Evolutionary conservation across 73 alveolate species (phyloP), one percentile per base, ranked within the genome.

Genomic region (Paramecium tetraurelia): DNA sequence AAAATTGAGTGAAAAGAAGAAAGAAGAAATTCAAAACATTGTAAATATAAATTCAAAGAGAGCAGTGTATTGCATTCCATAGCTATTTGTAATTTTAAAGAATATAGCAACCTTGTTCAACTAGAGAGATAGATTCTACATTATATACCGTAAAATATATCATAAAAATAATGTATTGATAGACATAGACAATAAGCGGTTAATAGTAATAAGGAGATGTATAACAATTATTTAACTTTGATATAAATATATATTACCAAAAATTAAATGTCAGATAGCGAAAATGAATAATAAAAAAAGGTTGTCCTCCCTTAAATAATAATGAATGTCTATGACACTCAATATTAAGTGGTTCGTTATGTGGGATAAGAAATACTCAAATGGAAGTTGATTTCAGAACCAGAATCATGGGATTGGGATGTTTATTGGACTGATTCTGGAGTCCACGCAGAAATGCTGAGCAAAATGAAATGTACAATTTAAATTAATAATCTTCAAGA

Each of bases 381-480:
- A 58, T 92, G 95, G 93, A 41, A 92, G 53, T 35, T 92, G 40
- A 85, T 58, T 35, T 86, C 53, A 2, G 94, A 92, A 57, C 85
- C 94, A 58, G 89, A 85, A 43, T 57, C 75, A 10, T 43, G 59
- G 92, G 97, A 92, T 92, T 92, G 94, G 75, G 88, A 92, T 71
- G 86, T 92, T n/a, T 80, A 80, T 57, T 92, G 95, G 95, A 85
- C 89, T 6, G 95, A 92, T 59, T 53, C 85, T 35, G 86, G 89
- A 41, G 87, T 84, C 20, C 76, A 38, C n/a, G 89, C 94, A 58
- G 94, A 92, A 85, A 53, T 63, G 68, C 87, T 92, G 38, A 29
- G 93, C 31, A 85, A 85, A 59, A 93, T 93, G 96, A 90, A 80
- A 68, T 80, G 83, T 69, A 80, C 12, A 10, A 80, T 11, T 6